A percentile compares a stretch with the other conserved stretches of the same genome.
Evolutionary conservation across 805 yeast genomes (phyloP).

Genomic region (Sporopachydermia quercuum): DNA sequence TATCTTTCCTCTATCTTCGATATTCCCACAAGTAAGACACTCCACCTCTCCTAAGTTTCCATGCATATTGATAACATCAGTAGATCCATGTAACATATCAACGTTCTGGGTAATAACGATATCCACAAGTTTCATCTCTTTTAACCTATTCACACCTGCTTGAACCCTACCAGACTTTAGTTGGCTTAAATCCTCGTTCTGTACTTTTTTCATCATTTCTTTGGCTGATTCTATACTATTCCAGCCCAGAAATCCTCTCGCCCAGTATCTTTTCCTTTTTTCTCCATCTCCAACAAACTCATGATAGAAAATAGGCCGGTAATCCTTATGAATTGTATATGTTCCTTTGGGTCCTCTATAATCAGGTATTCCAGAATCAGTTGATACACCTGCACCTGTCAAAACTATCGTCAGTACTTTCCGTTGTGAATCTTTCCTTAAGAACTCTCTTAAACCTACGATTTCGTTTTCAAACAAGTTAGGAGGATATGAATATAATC

Average conservation of each 20-base stretch:
- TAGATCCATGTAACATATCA: slow-evolving; percentile 11
- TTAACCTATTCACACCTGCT: neutral
- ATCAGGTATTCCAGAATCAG: slow-evolving; percentile 17
- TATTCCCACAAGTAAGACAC: slow-evolving; percentile 12
- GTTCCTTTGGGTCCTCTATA: slow-evolving; percentile 15
- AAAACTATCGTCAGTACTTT: slow-evolving; percentile 9
- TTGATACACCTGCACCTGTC: slow-evolving; percentile 16
- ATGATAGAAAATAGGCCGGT: slow-evolving; percentile 15
- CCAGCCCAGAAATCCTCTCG: slow-evolving; percentile 14
- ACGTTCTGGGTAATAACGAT: slow-evolving; percentile 7
- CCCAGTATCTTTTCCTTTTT: slow-evolving; percentile 15
- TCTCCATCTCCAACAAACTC: slow-evolving; percentile 11
- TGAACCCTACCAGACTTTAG: neutral
- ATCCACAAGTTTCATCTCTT: neutral
- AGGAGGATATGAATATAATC: neutral
- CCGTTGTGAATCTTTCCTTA: neutral
- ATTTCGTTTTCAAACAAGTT: neutral
- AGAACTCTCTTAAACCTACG: neutral
- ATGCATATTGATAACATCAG: slow-evolving; percentile 14
- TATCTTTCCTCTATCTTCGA: slow-evolving; percentile 7
- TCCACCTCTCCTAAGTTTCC: slow-evolving; percentile 11
- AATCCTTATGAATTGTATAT: slow-evolving; percentile 12
- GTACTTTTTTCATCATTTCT: slow-evolving; percentile 10
- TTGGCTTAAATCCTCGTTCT: slow-evolving; percentile 4
- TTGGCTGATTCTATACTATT: slow-evolving; percentile 8